Conservation (phyloP, 371 early-diverging fungal species). For the Lichtheimia corymbifera region DNA sequence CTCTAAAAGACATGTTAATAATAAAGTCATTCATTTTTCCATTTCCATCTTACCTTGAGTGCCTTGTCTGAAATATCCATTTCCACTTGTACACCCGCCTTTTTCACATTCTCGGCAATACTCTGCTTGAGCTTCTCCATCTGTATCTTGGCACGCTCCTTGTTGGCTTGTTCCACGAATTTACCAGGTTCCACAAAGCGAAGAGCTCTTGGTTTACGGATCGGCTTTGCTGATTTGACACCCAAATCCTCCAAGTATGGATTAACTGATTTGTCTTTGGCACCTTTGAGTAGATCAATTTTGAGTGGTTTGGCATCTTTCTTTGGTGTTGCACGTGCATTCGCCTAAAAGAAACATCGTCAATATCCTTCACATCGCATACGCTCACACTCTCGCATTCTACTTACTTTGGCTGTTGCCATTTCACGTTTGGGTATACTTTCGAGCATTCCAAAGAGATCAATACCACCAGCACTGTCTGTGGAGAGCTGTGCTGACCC, state of each 20-base stretch:
- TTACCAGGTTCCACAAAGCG: constrained; percentile 85
- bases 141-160: constrained; percentile 75
- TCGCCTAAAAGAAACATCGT: constrained; percentile 31
- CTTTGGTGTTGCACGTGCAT: constrained; percentile 41
- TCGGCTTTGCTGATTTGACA: constrained; percentile 47
- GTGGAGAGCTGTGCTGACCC: constrained; percentile 2
- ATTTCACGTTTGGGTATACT: constrained; percentile 57
- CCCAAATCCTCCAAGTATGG: constrained; percentile 85
- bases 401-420: constrained; percentile 49
- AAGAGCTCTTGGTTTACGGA: constrained; percentile 60
- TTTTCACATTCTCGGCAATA: constrained; percentile 80
- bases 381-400: background rate
- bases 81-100: constrained; percentile 84
- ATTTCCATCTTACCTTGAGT: constrained; percentile 58
- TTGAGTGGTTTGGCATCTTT: constrained; percentile 45
- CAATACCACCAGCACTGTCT: constrained; percentile 35
- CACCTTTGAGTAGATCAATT: constrained; percentile 34
- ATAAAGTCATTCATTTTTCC: constrained; percentile 1
- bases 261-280: constrained; percentile 71
- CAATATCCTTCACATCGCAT: background rate
- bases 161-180: constrained; percentile 79
- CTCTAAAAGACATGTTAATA: constrained; percentile 26
- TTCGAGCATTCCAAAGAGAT: constrained; percentile 53
- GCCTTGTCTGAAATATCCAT: constrained; percentile 73
- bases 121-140: constrained; percentile 84